phyloP scores from a whole-genome alignment of 1,139 yeast genomes.

The Pichia sp. region DNA sequence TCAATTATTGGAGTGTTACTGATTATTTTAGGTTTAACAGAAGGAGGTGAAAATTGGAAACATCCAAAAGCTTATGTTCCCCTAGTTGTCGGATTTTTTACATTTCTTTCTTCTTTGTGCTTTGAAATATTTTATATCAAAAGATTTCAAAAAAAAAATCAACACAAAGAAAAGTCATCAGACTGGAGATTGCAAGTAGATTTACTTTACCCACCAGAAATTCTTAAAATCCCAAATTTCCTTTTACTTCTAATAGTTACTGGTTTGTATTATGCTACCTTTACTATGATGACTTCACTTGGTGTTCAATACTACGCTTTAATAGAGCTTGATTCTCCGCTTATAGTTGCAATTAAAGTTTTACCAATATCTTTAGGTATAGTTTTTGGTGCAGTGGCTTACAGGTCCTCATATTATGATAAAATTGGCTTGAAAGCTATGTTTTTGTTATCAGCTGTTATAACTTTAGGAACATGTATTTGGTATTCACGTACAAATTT shows the following conservation, averaged over 20 bases:
- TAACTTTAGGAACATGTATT: slow-evolving; percentile 16
- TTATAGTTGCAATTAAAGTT: slow-evolving; percentile 27
- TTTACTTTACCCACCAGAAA: slow-evolving; percentile 21
- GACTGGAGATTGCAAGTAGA: slow-evolving; percentile 19
- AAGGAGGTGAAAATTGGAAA: slow-evolving; percentile 32
- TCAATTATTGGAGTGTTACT: slow-evolving; percentile 30
- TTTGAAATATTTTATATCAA: neutral
- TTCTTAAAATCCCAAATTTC: slow-evolving; percentile 18
- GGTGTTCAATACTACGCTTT: slow-evolving; percentile 18
- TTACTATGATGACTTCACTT: slow-evolving; percentile 7
- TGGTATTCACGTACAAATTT: slow-evolving; percentile 26
- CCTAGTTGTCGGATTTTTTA: slow-evolving; percentile 24
- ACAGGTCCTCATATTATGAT: slow-evolving; percentile 9
- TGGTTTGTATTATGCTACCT: slow-evolving; percentile 10
- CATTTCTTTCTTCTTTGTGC: neutral
- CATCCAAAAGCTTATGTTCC: slow-evolving; percentile 29
- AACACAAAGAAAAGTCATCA: neutral
- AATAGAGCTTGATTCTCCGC: slow-evolving; percentile 19
- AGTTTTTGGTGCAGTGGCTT: slow-evolving; percentile 12
- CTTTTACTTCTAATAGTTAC: slow-evolving; percentile 12
- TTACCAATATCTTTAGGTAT: slow-evolving; percentile 23
- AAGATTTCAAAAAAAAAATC: neutral
- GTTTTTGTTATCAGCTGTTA: slow-evolving; percentile 17
- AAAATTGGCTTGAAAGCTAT: slow-evolving; percentile 19
- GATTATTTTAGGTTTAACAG: slow-evolving; percentile 31